Evolutionary conservation across 2,329 filamentous ascomycete species (phyloP), one percentile per base, ranked within the genome.

Genomic region (Curvularia hawaiiensis): DNA sequence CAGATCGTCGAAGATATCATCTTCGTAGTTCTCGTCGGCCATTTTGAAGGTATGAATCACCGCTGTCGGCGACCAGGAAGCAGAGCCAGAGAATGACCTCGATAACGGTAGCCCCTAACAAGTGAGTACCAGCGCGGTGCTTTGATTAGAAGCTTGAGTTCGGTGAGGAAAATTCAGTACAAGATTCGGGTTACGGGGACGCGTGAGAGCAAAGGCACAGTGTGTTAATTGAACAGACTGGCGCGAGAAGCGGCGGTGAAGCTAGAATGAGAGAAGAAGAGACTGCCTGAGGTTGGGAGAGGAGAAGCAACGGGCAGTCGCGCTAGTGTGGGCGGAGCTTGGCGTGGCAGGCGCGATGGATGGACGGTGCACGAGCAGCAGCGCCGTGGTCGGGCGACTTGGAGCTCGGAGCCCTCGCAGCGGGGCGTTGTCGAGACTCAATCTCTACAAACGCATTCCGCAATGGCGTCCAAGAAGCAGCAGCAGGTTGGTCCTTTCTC

Each of bases 1-100:
- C 92, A 97, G 86, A 80, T 97, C 93, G 70, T 92, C 92, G 78
- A 97, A 97, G 79, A 97, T 90, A 84, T 97, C 92, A 73, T 97
- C 93, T 68, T 97, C 92, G 67, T 92, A 88, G 66, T 91, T 90
- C 72, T 93, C 90, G 71, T 95, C 91, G 47, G 90, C 87, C 91
- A 94, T 95, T 69, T 49, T 60, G 60, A 8, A 35, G 38, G 20
- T 5, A 41, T 26, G 30, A 26, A 41, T 24, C 18, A 22, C 33
- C 30, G 28, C 41, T 41, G 38, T 35, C 40, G 20, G 9, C 38
- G 50, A 24, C 44, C 20, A 20, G 30, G 30, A 38, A 30, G 54
- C 26, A 43, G 30, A 22, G 39, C 26, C 30, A 49, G 16, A 6
- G 18, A 43, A 49, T 9, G 39, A 31, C 18, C 33, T 18, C 20